Evolutionary conservation across 75 land plant genomes (phyloP), one percentile per base, ranked within the genome.

Genomic region (Sequoiadendron giganteum): DNA sequence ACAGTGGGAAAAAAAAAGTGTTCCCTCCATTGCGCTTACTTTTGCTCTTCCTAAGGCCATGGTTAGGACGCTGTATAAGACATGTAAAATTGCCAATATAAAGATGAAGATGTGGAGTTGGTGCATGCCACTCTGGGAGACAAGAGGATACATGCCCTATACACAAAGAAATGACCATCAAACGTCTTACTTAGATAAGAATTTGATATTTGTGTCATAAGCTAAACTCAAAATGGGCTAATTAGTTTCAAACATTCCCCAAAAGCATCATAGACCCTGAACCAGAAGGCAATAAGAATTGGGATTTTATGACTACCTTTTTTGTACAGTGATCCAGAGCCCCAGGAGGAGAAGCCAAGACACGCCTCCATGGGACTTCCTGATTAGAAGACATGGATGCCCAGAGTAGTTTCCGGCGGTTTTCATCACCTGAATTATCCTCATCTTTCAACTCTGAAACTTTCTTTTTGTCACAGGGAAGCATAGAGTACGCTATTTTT

Each of bases 51-150:
- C 92, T 40, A 94, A 81, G 45, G 87, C 88, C 86, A 91, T 90
- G 43, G 94, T 93, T 13, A 94, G 40, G 73, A 93, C 89, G 48
- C 88, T 85, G 86, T 91, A 93, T 5, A 88, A 49, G 34, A 94
- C 90, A 61, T 94, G 95, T 73, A 91, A 80, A 32, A 91, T 85
- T 36, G 94, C 95, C 73, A 94, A 34, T 19, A 90, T 88, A 68
- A 91, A 94, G 10, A 94, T 88, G 86, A 94, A 90, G 43, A 88
- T 91, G 88, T 89, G 94, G 54, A 94, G 94, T 61, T 94, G 94
- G 68, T 91, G 86, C 14, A 94, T 61, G 68, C 90, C 92, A 7
- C 81, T 85, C 36, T 55, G 72, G 45, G 94, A 91, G 47, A 94
- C 89, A n/a, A 94, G 72, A 28, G 94, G 89, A 10, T 83, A 68